Evolutionary conservation across 2,329 filamentous ascomycete species (phyloP), one percentile per base, ranked within the genome.

Genomic region (Calonectria pteridis): DNA sequence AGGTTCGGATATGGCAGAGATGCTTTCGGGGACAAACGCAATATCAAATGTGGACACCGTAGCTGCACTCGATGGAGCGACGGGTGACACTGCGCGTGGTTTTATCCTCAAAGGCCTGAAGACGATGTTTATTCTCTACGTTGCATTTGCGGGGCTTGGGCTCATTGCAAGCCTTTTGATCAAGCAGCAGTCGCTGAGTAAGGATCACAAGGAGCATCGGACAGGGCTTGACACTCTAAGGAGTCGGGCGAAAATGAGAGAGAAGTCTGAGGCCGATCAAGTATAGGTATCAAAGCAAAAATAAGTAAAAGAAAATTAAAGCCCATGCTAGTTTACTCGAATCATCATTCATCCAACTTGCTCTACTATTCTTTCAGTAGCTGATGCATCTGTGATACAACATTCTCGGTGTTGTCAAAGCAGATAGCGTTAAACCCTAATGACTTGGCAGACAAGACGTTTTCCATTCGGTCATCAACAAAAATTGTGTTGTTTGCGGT

Each of bases 21-120:
- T 86, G 31, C 87, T 94, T 9, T 88, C 89, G 4, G 91, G 92
- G n/a, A 85, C 86, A 75, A 87, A 89, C 70, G 91, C 93, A 46
- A 88, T 91, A 33, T 64, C 59, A 29, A 64, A 64, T 29, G 55
- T 62, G n/a, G 55, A 62, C 7, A 16, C 33, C 1, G 33, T 62
- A 3, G 55, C 55, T 29, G 13, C 28, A 13, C 26, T 62, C 4
- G 55, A 62, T 2, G 55, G 55, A 11, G 55, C 26, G 4, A 62
- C 55, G 6, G 55, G 55, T 20, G 55, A 62, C 5, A 28, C 40
- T 13, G 55, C 55, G 16, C 55, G 55, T 10, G 35, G 35, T 5
- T 62, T 62, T 20, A 62, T 62, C 40, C 55, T 62, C 23, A 40
- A 62, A 40, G 55, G 55, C 2, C 9, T 62, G 23, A 62, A 23